Evolutionary conservation across 2,329 filamentous ascomycete genomes (phyloP).

Genomic region (Blastomyces gilchristii): DNA sequence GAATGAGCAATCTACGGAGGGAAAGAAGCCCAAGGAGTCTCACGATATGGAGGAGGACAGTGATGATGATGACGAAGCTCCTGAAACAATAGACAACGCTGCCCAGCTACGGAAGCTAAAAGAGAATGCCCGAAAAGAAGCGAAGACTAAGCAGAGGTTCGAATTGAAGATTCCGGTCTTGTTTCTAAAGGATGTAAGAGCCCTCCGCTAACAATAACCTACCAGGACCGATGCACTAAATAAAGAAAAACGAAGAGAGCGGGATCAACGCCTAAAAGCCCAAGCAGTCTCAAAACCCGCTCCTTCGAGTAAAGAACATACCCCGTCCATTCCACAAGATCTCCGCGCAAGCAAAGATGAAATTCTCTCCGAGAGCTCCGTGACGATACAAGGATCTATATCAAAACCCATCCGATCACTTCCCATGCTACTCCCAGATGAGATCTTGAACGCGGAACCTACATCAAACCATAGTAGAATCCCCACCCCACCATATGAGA

Average conservation of each 20-base stretch:
- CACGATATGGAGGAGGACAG: slow-evolving; percentile 20
- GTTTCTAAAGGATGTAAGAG: neutral
- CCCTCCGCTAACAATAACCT: neutral
- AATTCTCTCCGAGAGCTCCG: slow-evolving; percentile 32
- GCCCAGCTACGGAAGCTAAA: slow-evolving; percentile 31
- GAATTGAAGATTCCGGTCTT: slow-evolving; percentile 9
- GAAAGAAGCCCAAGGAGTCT: slow-evolving; percentile 12
- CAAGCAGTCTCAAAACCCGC: slow-evolving; percentile 21
- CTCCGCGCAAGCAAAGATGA: slow-evolving; percentile 23
- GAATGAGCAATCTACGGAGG: slow-evolving; percentile 16
- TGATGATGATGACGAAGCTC: slow-evolving; percentile 34
- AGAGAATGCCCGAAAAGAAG: slow-evolving; percentile 30
- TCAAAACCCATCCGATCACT: slow-evolving; percentile 28
- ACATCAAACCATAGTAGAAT: slow-evolving; percentile 27
- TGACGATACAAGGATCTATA: slow-evolving; percentile 30
- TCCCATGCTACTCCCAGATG: slow-evolving; percentile 42
- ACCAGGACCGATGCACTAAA: slow-evolving; percentile 23
- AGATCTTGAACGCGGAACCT: slow-evolving; percentile 41
- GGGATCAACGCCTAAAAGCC: slow-evolving; percentile 31
- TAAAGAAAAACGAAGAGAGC: slow-evolving; percentile 32
- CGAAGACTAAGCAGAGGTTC: slow-evolving; percentile 30
- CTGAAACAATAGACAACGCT: slow-evolving; percentile 34
- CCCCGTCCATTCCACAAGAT: slow-evolving; percentile 5
- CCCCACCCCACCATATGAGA: slow-evolving; percentile 36
- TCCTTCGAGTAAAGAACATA: neutral